Percentiles rank a stretch among this genome's conserved stretches.
These are phyloP conservation scores for Citrus maxima DNA, from an alignment of 345 rosid species.

Conservation along the genomic window DNA sequence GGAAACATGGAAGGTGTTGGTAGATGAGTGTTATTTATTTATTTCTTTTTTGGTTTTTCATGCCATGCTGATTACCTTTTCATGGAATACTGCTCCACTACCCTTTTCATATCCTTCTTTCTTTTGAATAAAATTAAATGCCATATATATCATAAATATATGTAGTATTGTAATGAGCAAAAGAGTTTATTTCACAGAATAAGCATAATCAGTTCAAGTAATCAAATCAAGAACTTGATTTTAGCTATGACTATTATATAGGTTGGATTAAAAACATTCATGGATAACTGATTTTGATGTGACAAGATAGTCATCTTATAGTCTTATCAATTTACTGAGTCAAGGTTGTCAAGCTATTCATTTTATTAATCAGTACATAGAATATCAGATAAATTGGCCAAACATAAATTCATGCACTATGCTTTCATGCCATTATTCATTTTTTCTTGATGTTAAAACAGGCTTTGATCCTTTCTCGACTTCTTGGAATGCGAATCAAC, in stretches of 20 bases:
- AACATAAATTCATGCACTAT: neutral
- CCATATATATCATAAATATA: neutral
- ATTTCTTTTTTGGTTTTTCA: neutral
- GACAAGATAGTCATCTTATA: neutral
- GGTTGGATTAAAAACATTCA: neutral
- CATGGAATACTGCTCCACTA: neutral
- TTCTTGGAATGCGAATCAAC: conserved; percentile 65
- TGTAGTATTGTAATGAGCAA: neutral
- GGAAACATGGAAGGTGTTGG: neutral
- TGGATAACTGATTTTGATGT: neutral
- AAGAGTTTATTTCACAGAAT: neutral
- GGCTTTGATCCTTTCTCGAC: conserved; percentile 93
- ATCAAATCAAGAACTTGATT: conserved; percentile 1
- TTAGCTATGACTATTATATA: neutral
- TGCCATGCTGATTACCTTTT: neutral
- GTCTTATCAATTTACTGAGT: neutral
- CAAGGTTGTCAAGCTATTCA: conserved; percentile 6
- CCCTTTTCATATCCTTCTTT: too few species aligned
- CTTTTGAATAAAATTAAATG: neutral
- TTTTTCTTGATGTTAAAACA: conserved; percentile 32
- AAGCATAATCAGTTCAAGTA: neutral
- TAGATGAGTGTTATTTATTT: too few species aligned
- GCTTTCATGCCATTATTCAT: neutral
- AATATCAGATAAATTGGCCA: neutral
- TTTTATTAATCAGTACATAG: conserved; percentile 1